A percentile compares a stretch with the other conserved stretches of the same genome.
phyloP scores from a whole-genome alignment of 352 stramenopile species.

The Globisporangium cystogenes region DNA sequence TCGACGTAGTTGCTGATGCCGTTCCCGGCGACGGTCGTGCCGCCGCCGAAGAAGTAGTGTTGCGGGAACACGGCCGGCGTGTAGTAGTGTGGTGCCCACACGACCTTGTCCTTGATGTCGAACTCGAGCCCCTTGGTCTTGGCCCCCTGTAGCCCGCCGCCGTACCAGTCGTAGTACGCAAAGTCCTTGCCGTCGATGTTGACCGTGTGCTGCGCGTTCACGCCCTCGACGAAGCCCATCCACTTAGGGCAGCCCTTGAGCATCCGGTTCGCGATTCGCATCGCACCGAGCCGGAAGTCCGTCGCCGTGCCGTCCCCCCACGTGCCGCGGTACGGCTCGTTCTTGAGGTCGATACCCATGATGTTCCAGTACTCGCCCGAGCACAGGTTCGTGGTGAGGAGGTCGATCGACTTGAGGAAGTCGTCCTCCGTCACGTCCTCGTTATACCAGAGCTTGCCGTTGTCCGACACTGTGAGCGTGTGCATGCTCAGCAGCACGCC shows the following conservation, averaged over 20 bases:
- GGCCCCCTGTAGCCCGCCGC: constrained; percentile 25
- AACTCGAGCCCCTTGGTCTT: constrained; percentile 19
- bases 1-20: constrained; percentile 22
- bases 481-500: constrained; percentile 57
- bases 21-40: constrained; percentile 5
- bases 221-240: constrained; percentile 35
- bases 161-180: constrained; percentile 35
- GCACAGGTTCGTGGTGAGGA: constrained; percentile 23
- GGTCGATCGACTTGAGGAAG: constrained; percentile 27
- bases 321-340: constrained; percentile 26
- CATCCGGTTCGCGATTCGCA: constrained; percentile 26
- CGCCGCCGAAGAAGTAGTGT: constrained; percentile 20
- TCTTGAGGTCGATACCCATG: constrained; percentile 37
- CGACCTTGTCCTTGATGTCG: constrained; percentile 19
- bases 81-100: constrained; percentile 36
- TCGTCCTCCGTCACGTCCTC: constrained; percentile 18
- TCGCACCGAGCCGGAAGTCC: constrained; percentile 21
- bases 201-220: constrained; percentile 21
- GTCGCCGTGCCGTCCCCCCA: constrained; percentile 23
- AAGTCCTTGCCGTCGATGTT: constrained; percentile 21
- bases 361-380: constrained; percentile 32
- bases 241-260: constrained; percentile 28
- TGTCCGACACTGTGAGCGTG: constrained; percentile 39
- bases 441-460: constrained; percentile 42
- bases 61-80: constrained; percentile 27